Base-by-base conservation (phyloP, 2,329 filamentous ascomycete species). In the Penicillium brevicompactum region DNA sequence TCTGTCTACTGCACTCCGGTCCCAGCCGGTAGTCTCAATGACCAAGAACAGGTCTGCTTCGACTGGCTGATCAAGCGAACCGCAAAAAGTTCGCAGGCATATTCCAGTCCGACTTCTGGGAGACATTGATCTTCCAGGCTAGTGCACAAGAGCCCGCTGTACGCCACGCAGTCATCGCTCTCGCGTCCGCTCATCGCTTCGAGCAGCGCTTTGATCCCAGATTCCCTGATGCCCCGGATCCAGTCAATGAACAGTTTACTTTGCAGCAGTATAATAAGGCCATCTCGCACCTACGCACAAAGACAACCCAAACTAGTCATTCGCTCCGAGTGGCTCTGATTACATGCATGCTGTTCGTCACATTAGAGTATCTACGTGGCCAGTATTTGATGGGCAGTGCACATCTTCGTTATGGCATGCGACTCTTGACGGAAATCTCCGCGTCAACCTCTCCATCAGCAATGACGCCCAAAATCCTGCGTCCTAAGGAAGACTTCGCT, bases 141-240 rank as follows among this genome's bases (percentile, higher is more conserved):
- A 72, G 71, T 46, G 55, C 58, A 2, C 63, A 64, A 9, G 76
- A 78, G 48, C 73, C 75, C 0, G 74, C 76, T 4, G 67, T 79
- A 2, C 59, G 74, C n/a, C 76, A 79, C 63, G 76, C 77, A 2
- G 61, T 76, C 10, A 58, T 78, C 5, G 74, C 77, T 10, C 57
- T 80, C 14, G 71, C 72, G n/a, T 70, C 74, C 4, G 67, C 69
- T 0, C 76, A 76, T 54, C 63, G 64, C 61, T 49, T 57, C 37
- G 54, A 65, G 16, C 47, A 53, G 24, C 38, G 40, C 37, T 38
- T 3, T 4, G 8, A 16, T 38, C n/a, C 37, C 6, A 16, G n/a
- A 13, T 34, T 41, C 32, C 13, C 46, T 10, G 34, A 56, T 31
- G 30, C 46, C 16, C 38, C 32, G n/a, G 59, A 61, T 31, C 24